Base-by-base conservation (phyloP, 305 asterid genomes). In the Ajuga reptans region DNA sequence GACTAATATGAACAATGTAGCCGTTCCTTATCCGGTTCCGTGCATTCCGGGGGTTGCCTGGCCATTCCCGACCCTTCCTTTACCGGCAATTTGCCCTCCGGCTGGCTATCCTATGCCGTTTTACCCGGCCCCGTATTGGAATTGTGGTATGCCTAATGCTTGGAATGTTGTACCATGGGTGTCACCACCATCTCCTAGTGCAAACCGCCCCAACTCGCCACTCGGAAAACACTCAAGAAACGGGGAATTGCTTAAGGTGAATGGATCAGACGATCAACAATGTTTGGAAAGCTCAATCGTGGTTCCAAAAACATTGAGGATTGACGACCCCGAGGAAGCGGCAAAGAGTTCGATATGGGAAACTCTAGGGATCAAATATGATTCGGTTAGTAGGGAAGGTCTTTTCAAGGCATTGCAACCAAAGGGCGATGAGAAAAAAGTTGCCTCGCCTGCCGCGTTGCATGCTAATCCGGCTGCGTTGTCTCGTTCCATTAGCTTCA, bases 401-500 rank as follows among this genome's bases (percentile, higher is more conserved):
- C 81, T 87, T 31, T 87, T 89, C 14, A 86, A 76, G 74, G 79
- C 85, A 15, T 76, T 83, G 68, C 88, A 78, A 51, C 75, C 88
- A 0, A 81, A 83, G 72, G 59, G 64, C 29, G 74, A 62, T 7
- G 71, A 72, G 39, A 84, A 85, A 66, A 79, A 82, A 59, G 72
- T 33, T 10, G 45, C 80, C 2, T 60, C 88, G 1, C 59, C 85
- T 0, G 75, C 52, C 0, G 76, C 52, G 1, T 46, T 87, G 72
- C 86, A 84, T 58, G 95, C 90, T 10, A 91, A 91, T 54, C 97
- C 96, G 50, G 97, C 96, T 0, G 95, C 96, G 34, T 77, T 87
- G 5, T 84, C 96, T 27, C 84, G 98, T 61, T 84, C 95, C 5
- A 70, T 85, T 51, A 86, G 17, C 79, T 89, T 89, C 79, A 94